These are phyloP conservation scores for Pseudovirgaria hyperparasitica DNA, from an alignment of 2,329 filamentous ascomycete species.

Conservation along the genomic window DNA sequence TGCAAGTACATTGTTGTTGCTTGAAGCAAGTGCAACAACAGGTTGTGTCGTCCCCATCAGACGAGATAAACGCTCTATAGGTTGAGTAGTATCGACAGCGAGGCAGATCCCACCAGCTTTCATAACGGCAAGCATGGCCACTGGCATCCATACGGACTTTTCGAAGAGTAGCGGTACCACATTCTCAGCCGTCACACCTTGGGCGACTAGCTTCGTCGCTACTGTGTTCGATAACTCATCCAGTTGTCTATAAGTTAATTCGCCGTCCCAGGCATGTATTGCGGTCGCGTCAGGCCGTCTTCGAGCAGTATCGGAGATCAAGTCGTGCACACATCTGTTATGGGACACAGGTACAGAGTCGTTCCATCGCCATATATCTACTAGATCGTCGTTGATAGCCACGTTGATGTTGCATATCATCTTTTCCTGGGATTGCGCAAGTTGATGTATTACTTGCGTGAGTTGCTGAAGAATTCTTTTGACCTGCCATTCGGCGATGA, in stretches of 20 bases:
- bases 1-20: too few species aligned
- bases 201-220: constrained; percentile 2
- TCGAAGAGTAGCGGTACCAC: constrained; percentile 8
- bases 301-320: constrained; percentile 27
- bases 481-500: constrained; percentile 17
- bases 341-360: constrained; percentile 29
- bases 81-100: constrained; percentile 11
- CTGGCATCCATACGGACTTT: constrained; percentile 7
- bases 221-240: constrained; percentile 11
- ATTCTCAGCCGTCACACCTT: constrained; percentile 11
- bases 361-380: constrained; percentile 38
- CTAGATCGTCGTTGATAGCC: constrained; percentile 29
- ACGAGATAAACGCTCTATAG: constrained; percentile 12
- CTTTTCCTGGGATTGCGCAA: too few species aligned
- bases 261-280: constrained; percentile 18
- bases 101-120: constrained; percentile 7
- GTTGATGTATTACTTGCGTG: too few species aligned
- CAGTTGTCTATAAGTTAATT: constrained; percentile 11
- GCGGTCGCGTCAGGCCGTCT: constrained; percentile 22
- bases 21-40: too few species aligned
- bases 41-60: too few species aligned
- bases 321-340: constrained; percentile 35
- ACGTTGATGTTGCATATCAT: too few species aligned
- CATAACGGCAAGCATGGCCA: constrained; percentile 8
- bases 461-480: constrained; percentile 17